phyloP scores from a whole-genome alignment of 371 early-diverging fungal genomes.

The Phascolomyces articulosus region DNA sequence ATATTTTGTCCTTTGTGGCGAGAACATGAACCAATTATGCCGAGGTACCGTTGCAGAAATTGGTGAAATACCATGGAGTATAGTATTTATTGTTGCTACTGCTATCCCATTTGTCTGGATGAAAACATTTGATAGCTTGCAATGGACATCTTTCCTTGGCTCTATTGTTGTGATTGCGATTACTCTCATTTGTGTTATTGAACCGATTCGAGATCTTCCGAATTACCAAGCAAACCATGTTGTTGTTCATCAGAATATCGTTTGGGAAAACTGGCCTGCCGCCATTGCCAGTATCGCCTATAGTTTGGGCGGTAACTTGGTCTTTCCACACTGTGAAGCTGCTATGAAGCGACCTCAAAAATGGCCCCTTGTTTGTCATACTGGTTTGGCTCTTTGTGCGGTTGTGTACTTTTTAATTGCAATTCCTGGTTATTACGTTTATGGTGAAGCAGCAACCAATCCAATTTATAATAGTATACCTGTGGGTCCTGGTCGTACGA shows the following conservation, averaged over 20 bases:
- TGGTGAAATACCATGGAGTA: slow-evolving; percentile 57
- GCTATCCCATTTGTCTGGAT: slow-evolving; percentile 58
- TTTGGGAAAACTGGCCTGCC: slow-evolving; percentile 55
- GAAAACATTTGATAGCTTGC: slow-evolving; percentile 62
- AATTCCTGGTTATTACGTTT: slow-evolving; percentile 78
- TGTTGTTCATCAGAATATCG: slow-evolving; percentile 39
- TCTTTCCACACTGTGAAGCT: slow-evolving; percentile 84
- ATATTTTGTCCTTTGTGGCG: slow-evolving; percentile 59
- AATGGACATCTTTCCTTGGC: slow-evolving; percentile 64
- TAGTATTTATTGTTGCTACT: slow-evolving; percentile 59
- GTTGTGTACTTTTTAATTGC: slow-evolving; percentile 77
- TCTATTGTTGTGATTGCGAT: slow-evolving; percentile 50
- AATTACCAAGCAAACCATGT: slow-evolving; percentile 13
- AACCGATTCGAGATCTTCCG: slow-evolving; percentile 25
- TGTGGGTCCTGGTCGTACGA: slow-evolving; percentile 56
- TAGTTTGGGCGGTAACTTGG: slow-evolving; percentile 80
- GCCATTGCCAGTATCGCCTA: slow-evolving; percentile 71
- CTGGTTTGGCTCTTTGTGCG: slow-evolving; percentile 71
- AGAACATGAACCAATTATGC: slow-evolving; percentile 48
- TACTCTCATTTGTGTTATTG: slow-evolving; percentile 45
- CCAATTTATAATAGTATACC: slow-evolving; percentile 81
- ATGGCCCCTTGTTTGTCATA: slow-evolving; percentile 71
- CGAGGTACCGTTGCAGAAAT: slow-evolving; percentile 40
- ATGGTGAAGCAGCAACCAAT: slow-evolving; percentile 67
- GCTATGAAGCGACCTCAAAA: slow-evolving; percentile 77